Evolutionary conservation across 2,329 filamentous ascomycete species (phyloP).

Genomic region (Dactylellina drechsleri): DNA sequence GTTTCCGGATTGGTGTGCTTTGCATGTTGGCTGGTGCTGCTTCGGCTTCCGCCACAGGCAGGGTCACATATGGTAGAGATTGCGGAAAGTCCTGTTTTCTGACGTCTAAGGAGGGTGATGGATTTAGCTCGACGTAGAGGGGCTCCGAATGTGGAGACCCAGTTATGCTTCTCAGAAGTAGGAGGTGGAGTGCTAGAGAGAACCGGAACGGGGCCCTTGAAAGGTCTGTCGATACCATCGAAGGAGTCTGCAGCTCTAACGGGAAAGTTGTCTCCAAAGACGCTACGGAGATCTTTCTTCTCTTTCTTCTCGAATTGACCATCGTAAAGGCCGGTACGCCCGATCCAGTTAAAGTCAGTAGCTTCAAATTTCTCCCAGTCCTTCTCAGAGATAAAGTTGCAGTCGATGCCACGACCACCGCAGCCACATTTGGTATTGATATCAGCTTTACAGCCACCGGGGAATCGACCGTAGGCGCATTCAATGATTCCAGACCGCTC

Average conservation of each 20-base stretch:
- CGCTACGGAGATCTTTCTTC: slow-evolving; percentile 49
- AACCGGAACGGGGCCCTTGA: slow-evolving; percentile 4
- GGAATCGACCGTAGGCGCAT: slow-evolving; percentile 51
- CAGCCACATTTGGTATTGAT: slow-evolving; percentile 44
- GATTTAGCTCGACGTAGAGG: slow-evolving; percentile 43
- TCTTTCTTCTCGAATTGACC: slow-evolving; percentile 48
- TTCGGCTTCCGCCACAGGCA: slow-evolving; percentile 23
- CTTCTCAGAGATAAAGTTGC: slow-evolving; percentile 49
- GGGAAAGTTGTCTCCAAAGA: slow-evolving; percentile 52
- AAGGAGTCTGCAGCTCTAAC: slow-evolving; percentile 38
- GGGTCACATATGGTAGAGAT: slow-evolving; percentile 36
- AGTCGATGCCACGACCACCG: slow-evolving; percentile 45
- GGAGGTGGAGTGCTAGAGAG: slow-evolving; percentile 6
- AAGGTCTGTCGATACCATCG: slow-evolving; percentile 29
- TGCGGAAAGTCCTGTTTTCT: slow-evolving; percentile 30
- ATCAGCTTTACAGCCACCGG: slow-evolving; percentile 48
- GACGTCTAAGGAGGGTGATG: slow-evolving; percentile 22
- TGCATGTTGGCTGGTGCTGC: slow-evolving; percentile 33
- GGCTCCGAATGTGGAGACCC: slow-evolving; percentile 22
- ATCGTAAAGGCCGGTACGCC: slow-evolving; percentile 34
- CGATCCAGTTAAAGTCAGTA: slow-evolving; percentile 51
- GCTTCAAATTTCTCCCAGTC: slow-evolving; percentile 51
- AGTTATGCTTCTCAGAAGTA: slow-evolving; percentile 36
- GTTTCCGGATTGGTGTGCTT: slow-evolving; percentile 18
- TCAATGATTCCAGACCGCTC: slow-evolving; percentile 38